phyloP scores from a whole-genome alignment of 2,329 filamentous ascomycete species.

The Berkeleyomyces basicola region DNA sequence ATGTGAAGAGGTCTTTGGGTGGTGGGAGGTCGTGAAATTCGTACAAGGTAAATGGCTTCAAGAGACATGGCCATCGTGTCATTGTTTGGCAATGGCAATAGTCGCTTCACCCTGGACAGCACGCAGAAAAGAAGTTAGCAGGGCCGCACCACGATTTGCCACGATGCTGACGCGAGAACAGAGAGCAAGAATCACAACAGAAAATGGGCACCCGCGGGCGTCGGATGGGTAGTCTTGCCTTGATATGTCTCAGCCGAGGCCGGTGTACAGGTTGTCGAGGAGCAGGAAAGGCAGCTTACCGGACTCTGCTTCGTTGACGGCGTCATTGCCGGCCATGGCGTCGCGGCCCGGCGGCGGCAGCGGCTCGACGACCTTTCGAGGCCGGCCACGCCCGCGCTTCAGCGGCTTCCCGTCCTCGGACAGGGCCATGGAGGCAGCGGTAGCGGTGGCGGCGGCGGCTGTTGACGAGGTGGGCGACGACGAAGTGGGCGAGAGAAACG shows the following conservation, averaged over 20 bases:
- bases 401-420: conserved; percentile 12
- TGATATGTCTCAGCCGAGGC: neutral
- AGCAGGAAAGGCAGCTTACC: conserved; percentile 1
- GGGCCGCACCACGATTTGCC: neutral
- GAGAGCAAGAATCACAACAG: neutral
- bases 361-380: conserved; percentile 16
- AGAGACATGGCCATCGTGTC: neutral
- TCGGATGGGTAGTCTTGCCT: neutral
- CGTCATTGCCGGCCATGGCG: conserved; percentile 11
- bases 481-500: neutral
- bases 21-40: neutral
- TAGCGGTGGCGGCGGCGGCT: neutral
- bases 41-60: neutral
- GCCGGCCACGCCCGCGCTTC: conserved; percentile 10
- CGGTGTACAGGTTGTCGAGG: neutral
- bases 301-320: neutral
- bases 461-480: neutral
- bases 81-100: neutral
- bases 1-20: neutral
- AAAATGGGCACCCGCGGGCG: neutral
- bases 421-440: neutral
- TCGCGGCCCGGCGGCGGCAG: conserved; percentile 14
- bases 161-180: neutral
- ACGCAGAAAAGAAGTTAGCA: neutral
- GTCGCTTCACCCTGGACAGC: too few relatives aligned